Conservation (phyloP, 305 asterid genomes). For the Rubia occidens region DNA sequence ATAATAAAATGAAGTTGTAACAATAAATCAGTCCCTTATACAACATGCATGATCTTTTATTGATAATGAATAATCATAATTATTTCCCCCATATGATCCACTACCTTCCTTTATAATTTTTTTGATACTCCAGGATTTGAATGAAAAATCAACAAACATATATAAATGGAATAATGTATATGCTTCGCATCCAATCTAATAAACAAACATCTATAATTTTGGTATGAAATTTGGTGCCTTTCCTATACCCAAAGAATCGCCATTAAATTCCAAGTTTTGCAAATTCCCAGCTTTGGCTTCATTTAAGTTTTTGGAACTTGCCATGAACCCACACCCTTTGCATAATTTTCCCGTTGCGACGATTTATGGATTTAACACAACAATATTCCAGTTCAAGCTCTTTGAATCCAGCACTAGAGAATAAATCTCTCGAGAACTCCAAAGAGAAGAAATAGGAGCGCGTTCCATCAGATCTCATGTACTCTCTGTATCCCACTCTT, state of each 20-base stretch:
- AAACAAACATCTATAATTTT: not conserved
- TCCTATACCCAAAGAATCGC: not conserved
- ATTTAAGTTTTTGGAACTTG: conserved; percentile 50
- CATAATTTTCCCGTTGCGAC: conserved; percentile 61
- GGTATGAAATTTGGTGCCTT: not conserved
- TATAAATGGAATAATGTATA: not conserved
- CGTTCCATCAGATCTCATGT: conserved; percentile 83
- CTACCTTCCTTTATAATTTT: no score
- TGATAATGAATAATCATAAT: no score
- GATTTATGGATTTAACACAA: conserved; percentile 60
- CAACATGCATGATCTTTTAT: no score
- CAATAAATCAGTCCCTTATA: no score
- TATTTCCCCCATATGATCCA: no score
- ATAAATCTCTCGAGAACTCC: conserved; percentile 45
- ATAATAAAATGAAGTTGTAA: no score
- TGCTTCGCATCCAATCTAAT: not conserved
- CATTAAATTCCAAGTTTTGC: not conserved
- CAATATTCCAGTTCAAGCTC: conserved; percentile 78
- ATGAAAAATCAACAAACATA: not conserved
- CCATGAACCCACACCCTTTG: conserved; percentile 81
- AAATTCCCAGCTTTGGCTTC: not conserved
- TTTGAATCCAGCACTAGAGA: conserved; percentile 55
- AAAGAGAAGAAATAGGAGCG: conserved; percentile 84
- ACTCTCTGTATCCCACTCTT: conserved; percentile 68
- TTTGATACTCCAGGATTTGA: not conserved